Evolutionary conservation across 495 filamentous ascomycete species (phyloP).

Genomic region (Extremus antarcticus): DNA sequence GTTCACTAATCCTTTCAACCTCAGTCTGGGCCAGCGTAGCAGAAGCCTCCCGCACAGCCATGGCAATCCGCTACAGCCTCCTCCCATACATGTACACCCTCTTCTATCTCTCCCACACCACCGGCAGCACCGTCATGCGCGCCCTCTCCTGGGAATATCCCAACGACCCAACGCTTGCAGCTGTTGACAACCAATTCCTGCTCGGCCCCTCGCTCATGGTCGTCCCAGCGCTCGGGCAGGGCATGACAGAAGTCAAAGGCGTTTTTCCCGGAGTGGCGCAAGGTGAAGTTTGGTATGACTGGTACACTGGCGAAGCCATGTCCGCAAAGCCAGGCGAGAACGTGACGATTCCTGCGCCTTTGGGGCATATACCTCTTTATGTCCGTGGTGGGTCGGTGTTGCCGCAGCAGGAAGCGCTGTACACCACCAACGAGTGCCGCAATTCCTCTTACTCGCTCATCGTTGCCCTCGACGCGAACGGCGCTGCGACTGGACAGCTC

Average conservation of each 20-base stretch:
- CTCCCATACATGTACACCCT: slow-evolving; percentile 27
- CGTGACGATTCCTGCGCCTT: slow-evolving; percentile 14
- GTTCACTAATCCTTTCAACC: too few relatives aligned
- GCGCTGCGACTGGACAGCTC: slow-evolving; percentile 17
- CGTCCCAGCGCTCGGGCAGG: slow-evolving; percentile 25
- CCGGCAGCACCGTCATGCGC: slow-evolving; percentile 23
- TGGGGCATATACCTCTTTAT: slow-evolving; percentile 17
- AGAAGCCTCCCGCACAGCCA: slow-evolving; percentile 19
- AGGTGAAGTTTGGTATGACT: slow-evolving; percentile 36
- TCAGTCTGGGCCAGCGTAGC: slow-evolving; percentile 31
- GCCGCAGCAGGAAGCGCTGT: slow-evolving; percentile 45
- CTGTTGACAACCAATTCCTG: slow-evolving; percentile 24
- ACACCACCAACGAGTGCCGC: slow-evolving; percentile 19
- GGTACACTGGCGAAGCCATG: slow-evolving; percentile 19
- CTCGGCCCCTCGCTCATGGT: slow-evolving; percentile 20
- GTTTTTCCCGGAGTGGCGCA: slow-evolving; percentile 64
- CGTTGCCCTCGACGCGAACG: slow-evolving; percentile 12
- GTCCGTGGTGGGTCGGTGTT: slow-evolving; percentile 54
- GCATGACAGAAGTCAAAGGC: slow-evolving; percentile 52
- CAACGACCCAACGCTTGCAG: slow-evolving; percentile 19
- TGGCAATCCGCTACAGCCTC: slow-evolving; percentile 24
- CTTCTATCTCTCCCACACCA: slow-evolving; percentile 20
- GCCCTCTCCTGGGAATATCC: slow-evolving; percentile 27
- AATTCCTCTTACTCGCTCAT: slow-evolving; percentile 18
- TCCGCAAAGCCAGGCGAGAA: slow-evolving; percentile 23